These are phyloP conservation scores for Sphaerulina vaccinii DNA, from an alignment of 2,329 filamentous ascomycete species.

Conservation along the genomic window DNA sequence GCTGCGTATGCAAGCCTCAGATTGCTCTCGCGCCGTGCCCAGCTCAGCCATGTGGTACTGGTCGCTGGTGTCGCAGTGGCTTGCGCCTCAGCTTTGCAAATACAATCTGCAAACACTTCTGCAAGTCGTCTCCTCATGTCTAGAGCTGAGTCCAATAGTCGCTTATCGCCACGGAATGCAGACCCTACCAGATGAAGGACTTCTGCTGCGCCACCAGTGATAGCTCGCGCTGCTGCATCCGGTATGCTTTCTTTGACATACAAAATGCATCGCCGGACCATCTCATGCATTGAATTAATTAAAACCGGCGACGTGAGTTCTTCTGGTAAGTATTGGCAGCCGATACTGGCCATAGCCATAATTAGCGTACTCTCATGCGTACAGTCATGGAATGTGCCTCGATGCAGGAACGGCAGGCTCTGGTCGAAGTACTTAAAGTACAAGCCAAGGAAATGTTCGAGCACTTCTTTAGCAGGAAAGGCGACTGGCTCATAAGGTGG, in stretches of 20 bases:
- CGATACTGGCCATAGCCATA: slow-evolving; percentile 33
- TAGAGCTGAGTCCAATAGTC: slow-evolving; percentile 3
- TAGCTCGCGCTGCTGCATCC: neutral
- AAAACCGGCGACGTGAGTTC: slow-evolving; percentile 6
- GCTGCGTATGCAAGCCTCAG: slow-evolving; percentile 27
- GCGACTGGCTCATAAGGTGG: slow-evolving; percentile 22
- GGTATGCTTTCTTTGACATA: slow-evolving; percentile 7
- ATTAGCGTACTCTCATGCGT: slow-evolving; percentile 26
- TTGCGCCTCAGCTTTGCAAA: neutral
- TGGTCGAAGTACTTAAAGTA: slow-evolving; percentile 35
- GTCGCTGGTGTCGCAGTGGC: neutral
- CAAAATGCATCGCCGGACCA: slow-evolving; percentile 17
- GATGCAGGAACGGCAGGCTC: slow-evolving; percentile 35
- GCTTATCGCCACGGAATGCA: slow-evolving; percentile 16
- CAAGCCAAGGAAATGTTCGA: slow-evolving; percentile 29
- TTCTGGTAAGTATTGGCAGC: slow-evolving; percentile 28
- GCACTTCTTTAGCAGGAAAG: slow-evolving; percentile 27
- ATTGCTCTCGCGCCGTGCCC: slow-evolving; percentile 23
- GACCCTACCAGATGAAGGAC: slow-evolving; percentile 19
- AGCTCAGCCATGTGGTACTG: slow-evolving; percentile 19
- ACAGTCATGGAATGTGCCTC: slow-evolving; percentile 21
- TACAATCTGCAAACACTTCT: slow-evolving; percentile 3
- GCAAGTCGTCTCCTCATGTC: slow-evolving; percentile 2
- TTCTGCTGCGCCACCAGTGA: slow-evolving; percentile 6
- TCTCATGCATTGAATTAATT: slow-evolving; percentile 22